Percentiles rank a stretch among this genome's conserved stretches.
phyloP scores from a whole-genome alignment of 306 rosid genomes.

The Nissolia schottii region DNA sequence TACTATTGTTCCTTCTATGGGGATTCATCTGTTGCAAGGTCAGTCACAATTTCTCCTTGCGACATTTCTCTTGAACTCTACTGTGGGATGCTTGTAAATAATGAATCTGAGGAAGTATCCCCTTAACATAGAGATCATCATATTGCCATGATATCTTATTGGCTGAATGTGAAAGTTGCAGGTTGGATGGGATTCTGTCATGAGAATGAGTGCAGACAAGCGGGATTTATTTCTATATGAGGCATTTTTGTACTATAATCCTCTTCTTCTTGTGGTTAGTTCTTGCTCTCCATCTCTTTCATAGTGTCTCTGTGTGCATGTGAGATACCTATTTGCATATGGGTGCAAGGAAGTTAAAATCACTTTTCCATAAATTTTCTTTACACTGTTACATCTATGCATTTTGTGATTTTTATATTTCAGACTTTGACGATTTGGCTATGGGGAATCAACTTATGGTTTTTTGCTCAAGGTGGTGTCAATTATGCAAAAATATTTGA shows the following conservation, averaged over 20 bases:
- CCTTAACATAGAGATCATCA: slow-evolving; percentile 12
- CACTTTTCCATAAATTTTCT: not conserved
- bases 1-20: slow-evolving; percentile 72
- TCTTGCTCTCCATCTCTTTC: slow-evolving; percentile 1
- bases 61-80: not conserved
- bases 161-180: slow-evolving; percentile 36
- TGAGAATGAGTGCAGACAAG: slow-evolving; percentile 96
- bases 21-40: slow-evolving; percentile 95
- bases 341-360: slow-evolving; percentile 1
- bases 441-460: slow-evolving; percentile 95
- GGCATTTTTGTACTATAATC: slow-evolving; percentile 96
- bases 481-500: slow-evolving; percentile 83
- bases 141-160: slow-evolving; percentile 22
- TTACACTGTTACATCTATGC: not conserved
- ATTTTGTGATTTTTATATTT: slow-evolving; percentile 22
- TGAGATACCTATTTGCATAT: slow-evolving; percentile 4
- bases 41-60: slow-evolving; percentile 23
- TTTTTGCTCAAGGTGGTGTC: slow-evolving; percentile 59
- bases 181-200: slow-evolving; percentile 98
- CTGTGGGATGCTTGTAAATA: not conserved
- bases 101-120: slow-evolving; percentile 2
- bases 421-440: slow-evolving; percentile 97
- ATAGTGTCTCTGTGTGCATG: not conserved
- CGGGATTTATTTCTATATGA: slow-evolving; percentile 87
- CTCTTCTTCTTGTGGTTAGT: slow-evolving; percentile 92